Percentiles rank a stretch among this genome's conserved stretches.
These are phyloP conservation scores for Daldinia concentrica DNA, from an alignment of 495 filamentous ascomycete genomes.

Conservation along the genomic window DNA sequence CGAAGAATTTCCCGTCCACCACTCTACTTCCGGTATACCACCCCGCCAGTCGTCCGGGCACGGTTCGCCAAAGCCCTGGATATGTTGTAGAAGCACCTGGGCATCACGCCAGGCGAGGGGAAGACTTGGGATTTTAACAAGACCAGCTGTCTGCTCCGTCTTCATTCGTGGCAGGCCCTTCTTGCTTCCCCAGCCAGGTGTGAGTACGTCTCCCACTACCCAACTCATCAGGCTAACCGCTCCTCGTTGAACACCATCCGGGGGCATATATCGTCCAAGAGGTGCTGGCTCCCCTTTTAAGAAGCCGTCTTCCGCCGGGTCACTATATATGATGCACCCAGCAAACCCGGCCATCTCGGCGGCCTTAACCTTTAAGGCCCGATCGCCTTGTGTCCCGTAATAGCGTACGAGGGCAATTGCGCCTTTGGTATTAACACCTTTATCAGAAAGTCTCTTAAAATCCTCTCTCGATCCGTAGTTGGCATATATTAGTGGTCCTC, in stretches of 20 bases:
- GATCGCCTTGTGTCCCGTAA: conserved; percentile 75
- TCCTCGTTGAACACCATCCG: conserved; percentile 82
- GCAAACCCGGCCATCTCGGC: conserved; percentile 84
- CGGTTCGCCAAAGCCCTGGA: conserved; percentile 78
- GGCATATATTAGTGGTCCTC: conserved; percentile 92
- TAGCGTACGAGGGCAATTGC: conserved; percentile 86
- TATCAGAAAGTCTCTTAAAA: conserved; percentile 74
- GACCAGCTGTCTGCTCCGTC: conserved; percentile 73
- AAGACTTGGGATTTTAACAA: conserved; percentile 85
- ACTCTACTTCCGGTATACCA: conserved; percentile 74
- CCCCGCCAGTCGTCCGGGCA: conserved; percentile 80
- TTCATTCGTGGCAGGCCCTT: conserved; percentile 70
- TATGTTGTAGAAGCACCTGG: conserved; percentile 74
- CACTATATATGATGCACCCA: conserved; percentile 91
- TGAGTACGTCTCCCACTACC: conserved; percentile 88
- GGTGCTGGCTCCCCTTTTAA: conserved; percentile 72
- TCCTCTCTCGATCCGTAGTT: conserved; percentile 90
- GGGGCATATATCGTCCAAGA: conserved; percentile 78
- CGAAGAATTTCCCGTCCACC: conserved; percentile 82
- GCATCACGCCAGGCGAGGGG: conserved; percentile 92
- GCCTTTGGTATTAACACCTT: conserved; percentile 76
- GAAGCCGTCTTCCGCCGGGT: conserved; percentile 84
- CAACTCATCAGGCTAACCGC: conserved; percentile 83
- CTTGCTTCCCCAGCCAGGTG: conserved; percentile 84
- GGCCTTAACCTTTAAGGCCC: conserved; percentile 85